A percentile compares a stretch with the other conserved stretches of the same genome.
Conservation (phyloP, 306 rosid species). For the Vigna reflexopilosa region DNA sequence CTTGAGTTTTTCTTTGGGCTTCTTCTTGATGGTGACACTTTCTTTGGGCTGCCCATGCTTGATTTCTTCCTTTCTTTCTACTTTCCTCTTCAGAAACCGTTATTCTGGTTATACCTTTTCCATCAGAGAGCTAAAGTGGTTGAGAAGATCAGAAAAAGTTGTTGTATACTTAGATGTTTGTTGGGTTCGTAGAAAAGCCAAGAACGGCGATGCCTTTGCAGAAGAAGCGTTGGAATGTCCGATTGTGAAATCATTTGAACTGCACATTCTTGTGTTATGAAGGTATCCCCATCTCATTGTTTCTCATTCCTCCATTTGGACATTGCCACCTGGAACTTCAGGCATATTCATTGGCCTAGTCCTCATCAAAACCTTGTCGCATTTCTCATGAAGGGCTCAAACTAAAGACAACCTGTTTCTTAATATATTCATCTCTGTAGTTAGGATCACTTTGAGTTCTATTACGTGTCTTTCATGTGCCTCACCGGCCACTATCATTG, state of each 20-base stretch:
- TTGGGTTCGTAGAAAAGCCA: slow-evolving; percentile 39
- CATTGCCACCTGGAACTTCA: slow-evolving; percentile 45
- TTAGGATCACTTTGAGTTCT: slow-evolving; percentile 10
- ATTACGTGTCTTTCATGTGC: slow-evolving; percentile 49
- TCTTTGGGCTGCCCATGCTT: slow-evolving; percentile 51
- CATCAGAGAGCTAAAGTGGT: slow-evolving; percentile 35
- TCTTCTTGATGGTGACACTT: slow-evolving; percentile 25
- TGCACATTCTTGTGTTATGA: slow-evolving; percentile 23
- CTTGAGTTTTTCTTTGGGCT: slow-evolving; percentile 41
- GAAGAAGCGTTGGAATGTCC: slow-evolving; percentile 61
- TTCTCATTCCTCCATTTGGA: slow-evolving; percentile 45
- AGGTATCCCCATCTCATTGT: slow-evolving; percentile 45
- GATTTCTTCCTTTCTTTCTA: not conserved
- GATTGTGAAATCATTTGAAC: slow-evolving; percentile 21
- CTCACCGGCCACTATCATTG: slow-evolving; percentile 41
- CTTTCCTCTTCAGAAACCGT: not conserved
- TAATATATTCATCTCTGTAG: slow-evolving; percentile 18
- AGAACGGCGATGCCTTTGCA: slow-evolving; percentile 51
- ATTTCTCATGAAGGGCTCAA: slow-evolving; percentile 38
- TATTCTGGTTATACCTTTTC: slow-evolving; percentile 24
- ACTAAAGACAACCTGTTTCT: slow-evolving; percentile 51
- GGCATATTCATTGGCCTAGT: slow-evolving; percentile 27
- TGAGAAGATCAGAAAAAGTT: slow-evolving; percentile 5
- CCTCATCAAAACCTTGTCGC: slow-evolving; percentile 42
- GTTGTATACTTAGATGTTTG: slow-evolving; percentile 23